Conservation (phyloP, 2,329 filamentous ascomycete species). For the Neofusicoccum cordaticola region DNA sequence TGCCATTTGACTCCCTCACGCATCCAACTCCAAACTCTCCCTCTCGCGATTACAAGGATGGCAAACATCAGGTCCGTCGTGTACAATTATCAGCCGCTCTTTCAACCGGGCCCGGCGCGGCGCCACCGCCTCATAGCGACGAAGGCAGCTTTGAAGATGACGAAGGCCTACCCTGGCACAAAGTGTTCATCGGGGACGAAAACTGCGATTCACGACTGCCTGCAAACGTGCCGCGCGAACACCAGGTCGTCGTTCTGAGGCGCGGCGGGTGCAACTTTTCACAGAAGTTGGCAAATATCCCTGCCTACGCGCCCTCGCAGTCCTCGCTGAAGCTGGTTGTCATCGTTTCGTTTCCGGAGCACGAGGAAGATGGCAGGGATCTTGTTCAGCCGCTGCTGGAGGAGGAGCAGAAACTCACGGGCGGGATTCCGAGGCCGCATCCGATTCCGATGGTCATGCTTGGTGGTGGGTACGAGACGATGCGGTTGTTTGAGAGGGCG, state of each 20-base stretch:
- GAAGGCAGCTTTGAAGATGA: slow-evolving; percentile 30
- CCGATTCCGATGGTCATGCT: slow-evolving; percentile 83
- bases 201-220: slow-evolving; percentile 62
- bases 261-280: slow-evolving; percentile 84
- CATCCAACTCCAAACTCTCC: slow-evolving; percentile 17
- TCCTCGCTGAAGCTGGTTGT: slow-evolving; percentile 75
- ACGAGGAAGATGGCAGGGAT: slow-evolving; percentile 28
- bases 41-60: slow-evolving; percentile 18
- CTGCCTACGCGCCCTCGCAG: slow-evolving; percentile 63
- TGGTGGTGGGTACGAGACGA: slow-evolving; percentile 64
- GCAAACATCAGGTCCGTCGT: slow-evolving; percentile 29
- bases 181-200: slow-evolving; percentile 66
- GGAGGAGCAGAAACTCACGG: slow-evolving; percentile 66
- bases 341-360: slow-evolving; percentile 64
- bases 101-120: slow-evolving; percentile 62
- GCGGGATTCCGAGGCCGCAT: slow-evolving; percentile 66
- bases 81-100: slow-evolving; percentile 44
- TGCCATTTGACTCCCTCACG: slow-evolving; percentile 17
- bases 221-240: slow-evolving; percentile 47
- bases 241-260: slow-evolving; percentile 79
- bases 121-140: slow-evolving; percentile 57
- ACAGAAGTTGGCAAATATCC: slow-evolving; percentile 81
- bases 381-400: slow-evolving; percentile 71
- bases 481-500: slow-evolving; percentile 62
- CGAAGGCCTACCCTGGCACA: slow-evolving; percentile 63